Evolutionary conservation across 1,284 basidiomycete genomes (phyloP), one percentile per base, ranked within the genome.

Genomic region (Heterobasidion occidentale): DNA sequence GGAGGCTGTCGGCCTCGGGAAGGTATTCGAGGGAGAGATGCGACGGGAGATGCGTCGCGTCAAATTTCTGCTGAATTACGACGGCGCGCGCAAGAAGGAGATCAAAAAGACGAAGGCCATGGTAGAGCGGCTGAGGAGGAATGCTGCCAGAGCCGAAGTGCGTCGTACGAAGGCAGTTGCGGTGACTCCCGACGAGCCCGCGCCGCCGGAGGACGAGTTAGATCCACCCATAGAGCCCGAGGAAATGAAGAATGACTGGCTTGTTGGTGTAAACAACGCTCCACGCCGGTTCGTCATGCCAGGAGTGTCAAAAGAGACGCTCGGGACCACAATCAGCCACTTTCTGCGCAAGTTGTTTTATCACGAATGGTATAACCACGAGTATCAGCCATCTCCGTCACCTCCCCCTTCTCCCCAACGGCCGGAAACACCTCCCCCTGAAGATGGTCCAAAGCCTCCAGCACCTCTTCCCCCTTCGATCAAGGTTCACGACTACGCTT

Each of bases 1-100:
- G 36, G 55, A 68, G 8, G 67, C 67, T 1, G 64, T 78, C 12
- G 67, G 68, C 12, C 66, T 85, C 3, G 58, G 61, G 27, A 61
- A 58, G 27, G 74, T 77, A 5, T 71, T 67, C 11, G 63, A 65
- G 7, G 70, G 65, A 1, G 77, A 82, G n/a, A 68, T 83, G 35
- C 67, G 65, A 15, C 48, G 74, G 56, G 84, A 86, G 60, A 77
- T 81, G 72, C 73, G 80, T 50, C 75, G 76, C 52, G 76, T 86
- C 58, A 77, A 74, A 63, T 80, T 74, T 64, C 73, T 79, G 60
- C 71, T 86, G 7, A 70, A 79, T 60, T 68, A 65, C 54, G 59
- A 64, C 11, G 66, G 61, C 27, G 66, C 67, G 9, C 61, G 61
- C 8, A 54, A 48, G 17, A 62, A 61, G 36, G 69, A 70, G 58